Base-by-base conservation (phyloP, 441 rosid genomes). In the Corymbia citriodora region DNA sequence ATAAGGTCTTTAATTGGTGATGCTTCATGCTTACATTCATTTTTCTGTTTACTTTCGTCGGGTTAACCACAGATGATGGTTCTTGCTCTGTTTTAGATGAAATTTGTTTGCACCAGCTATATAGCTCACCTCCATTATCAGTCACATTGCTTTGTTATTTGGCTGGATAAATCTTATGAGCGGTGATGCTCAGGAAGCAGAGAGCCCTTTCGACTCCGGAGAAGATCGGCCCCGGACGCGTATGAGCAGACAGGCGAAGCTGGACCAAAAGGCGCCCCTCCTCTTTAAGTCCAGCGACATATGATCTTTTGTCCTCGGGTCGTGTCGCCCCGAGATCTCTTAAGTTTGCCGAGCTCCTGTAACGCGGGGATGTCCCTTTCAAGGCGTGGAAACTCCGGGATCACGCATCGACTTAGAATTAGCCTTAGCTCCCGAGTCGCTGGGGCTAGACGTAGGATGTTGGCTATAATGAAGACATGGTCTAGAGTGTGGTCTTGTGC, bases 221-320 rank as follows among this genome's bases (percentile, higher is more conserved):
- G 99, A 89, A 91, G 93, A 93, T 98, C 99, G 16, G 87, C 96
- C 31, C 94, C 98, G 68, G 98, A 97, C 29, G 95, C 95, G 50
- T 92, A 94, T 85, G 98, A 95, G 93, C 96, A 98, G 95, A 92
- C 91, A 90, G 93, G 93, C 89, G 95, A 91, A 93, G 94, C 17
- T 94, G 95, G 99, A 96, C 92, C 97, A 93, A 92, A 98, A 94
- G 93, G 93, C 93, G 90, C 98, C 95, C 49, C 95, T 96, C 89
- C 98, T 98, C 92, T 98, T 96, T 93, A 96, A 94, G 93, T 96
- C 94, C 91, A 96, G 95, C 96, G 99, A 98, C 89, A 94, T 95
- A 83, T 96, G 94, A 96, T 45, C 53, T 45, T 45, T 45, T 7
- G 52, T 13, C 85, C 83, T 23, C 10, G 5, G 85, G n/a, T 16